Evolutionary conservation across 2,329 filamentous ascomycete species (phyloP).

Genomic region (Verticillium klebahnii): DNA sequence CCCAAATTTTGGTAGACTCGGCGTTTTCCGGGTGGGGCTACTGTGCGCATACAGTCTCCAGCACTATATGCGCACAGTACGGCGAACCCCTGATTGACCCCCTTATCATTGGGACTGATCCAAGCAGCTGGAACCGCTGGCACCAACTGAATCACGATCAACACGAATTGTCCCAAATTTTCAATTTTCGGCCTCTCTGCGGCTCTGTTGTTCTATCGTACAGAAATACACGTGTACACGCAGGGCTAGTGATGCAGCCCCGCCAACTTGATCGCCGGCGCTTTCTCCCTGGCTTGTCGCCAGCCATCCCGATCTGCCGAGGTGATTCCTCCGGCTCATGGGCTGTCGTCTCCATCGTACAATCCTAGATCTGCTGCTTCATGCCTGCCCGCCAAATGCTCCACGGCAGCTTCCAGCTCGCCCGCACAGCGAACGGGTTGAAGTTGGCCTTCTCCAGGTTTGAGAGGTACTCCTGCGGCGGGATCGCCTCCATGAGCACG

Average conservation of each 20-base stretch:
- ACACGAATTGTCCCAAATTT: neutral
- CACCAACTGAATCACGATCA: neutral
- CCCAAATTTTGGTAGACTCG: neutral
- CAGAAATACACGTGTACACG: neutral
- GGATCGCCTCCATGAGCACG: constrained; percentile 74
- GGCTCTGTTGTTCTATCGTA: neutral
- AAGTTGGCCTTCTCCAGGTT: constrained; percentile 78
- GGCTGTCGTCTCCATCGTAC: neutral
- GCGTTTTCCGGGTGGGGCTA: neutral
- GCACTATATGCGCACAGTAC: neutral
- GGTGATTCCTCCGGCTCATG: neutral
- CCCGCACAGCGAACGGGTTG: constrained; percentile 67
- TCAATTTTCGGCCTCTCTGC: neutral
- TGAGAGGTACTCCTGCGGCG: constrained; percentile 73
- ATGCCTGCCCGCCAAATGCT: constrained; percentile 53
- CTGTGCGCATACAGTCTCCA: neutral
- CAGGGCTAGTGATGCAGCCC: neutral
- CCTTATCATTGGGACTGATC: too few relatives aligned
- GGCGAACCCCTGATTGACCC: neutral
- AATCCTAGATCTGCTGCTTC: constrained; percentile 39
- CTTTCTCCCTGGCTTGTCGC: neutral
- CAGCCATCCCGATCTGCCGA: neutral
- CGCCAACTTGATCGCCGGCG: neutral
- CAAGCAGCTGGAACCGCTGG: neutral
- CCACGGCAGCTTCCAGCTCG: constrained; percentile 81